A percentile compares a stretch with the other conserved stretches of the same genome.
phyloP scores from a whole-genome alignment of 73 alveolate genomes.

The Tetrahymena borealis region DNA sequence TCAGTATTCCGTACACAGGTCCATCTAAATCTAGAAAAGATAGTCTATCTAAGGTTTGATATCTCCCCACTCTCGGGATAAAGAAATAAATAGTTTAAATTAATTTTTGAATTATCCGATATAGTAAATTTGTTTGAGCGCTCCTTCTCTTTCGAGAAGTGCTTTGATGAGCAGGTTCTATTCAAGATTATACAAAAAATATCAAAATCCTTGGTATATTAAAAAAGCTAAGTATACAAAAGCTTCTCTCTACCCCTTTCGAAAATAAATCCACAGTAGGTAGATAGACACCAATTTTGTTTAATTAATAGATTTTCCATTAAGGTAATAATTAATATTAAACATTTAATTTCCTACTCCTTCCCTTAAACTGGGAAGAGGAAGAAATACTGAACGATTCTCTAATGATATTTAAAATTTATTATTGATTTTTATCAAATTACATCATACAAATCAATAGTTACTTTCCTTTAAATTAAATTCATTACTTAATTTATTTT shows the following conservation, averaged over 20 bases:
- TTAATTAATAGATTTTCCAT: neutral
- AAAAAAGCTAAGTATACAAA: neutral
- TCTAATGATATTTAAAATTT: neutral
- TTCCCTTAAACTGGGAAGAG: no score
- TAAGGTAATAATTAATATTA: no score
- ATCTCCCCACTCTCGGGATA: neutral
- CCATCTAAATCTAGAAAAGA: neutral
- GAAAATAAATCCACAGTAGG: neutral
- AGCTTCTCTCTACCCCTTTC: neutral
- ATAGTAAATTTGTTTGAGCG: neutral
- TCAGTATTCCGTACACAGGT: neutral
- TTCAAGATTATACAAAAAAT: neutral
- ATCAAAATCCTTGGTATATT: neutral
- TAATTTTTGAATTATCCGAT: neutral
- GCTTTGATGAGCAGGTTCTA: neutral
- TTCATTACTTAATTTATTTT: no score
- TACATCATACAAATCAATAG: no score
- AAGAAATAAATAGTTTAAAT: neutral
- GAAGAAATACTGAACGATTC: neutral
- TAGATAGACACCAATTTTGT: neutral
- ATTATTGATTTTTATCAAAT: no score
- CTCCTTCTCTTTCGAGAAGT: neutral
- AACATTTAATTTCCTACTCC: no score
- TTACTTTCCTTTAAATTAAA: no score
- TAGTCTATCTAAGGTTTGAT: neutral